Evolutionary conservation across 2,329 filamentous ascomycete genomes (phyloP).

Genomic region (Aspergillus cejpii): DNA sequence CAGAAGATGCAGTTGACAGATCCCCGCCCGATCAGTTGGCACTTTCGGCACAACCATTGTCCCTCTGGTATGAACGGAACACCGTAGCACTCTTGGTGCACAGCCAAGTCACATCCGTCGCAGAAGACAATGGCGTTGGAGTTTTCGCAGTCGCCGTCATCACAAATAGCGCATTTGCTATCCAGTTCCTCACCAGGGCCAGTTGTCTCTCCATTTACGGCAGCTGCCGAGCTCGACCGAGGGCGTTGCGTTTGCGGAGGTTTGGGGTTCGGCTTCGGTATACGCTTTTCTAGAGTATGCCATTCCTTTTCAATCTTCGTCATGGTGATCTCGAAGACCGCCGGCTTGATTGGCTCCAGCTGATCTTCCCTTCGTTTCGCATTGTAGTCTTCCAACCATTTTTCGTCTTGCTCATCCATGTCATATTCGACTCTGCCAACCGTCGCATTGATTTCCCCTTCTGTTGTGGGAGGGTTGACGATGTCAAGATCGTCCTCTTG

Average conservation of each 20-base stretch:
- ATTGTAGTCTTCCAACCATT: slow-evolving; percentile 87
- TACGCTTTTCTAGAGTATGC: slow-evolving; percentile 90
- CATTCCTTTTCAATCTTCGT: slow-evolving; percentile 99
- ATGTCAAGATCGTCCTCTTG: slow-evolving; percentile 59
- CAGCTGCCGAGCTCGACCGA: slow-evolving; percentile 85
- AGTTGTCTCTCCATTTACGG: slow-evolving; percentile 86
- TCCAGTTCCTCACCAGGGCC: slow-evolving; percentile 83
- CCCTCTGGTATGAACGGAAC: slow-evolving; percentile 98
- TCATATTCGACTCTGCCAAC: slow-evolving; percentile 93
- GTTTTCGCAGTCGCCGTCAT: slow-evolving; percentile 99
- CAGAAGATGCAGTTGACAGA: slow-evolving; percentile 97
- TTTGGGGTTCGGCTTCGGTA: slow-evolving; percentile 94
- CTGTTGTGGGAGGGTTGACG: slow-evolving; percentile 48
- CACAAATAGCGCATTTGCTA: slow-evolving; percentile 94
- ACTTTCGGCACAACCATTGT: slow-evolving; percentile 96
- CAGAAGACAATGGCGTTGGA: slow-evolving; percentile 99
- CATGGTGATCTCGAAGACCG: slow-evolving; percentile 94
- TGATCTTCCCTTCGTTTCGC: slow-evolving; percentile 64
- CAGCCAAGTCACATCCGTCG: slow-evolving; percentile 92
- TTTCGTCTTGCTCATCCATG: slow-evolving; percentile 98
- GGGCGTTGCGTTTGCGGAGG: slow-evolving; percentile 90
- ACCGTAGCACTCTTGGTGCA: slow-evolving; percentile 98
- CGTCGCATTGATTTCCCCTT: slow-evolving; percentile 52
- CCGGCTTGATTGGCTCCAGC: slow-evolving; percentile 77
- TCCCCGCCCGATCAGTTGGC: slow-evolving; percentile 86